Conservation (phyloP, 2,329 filamentous ascomycete species). For the Penicillium sp. region DNA sequence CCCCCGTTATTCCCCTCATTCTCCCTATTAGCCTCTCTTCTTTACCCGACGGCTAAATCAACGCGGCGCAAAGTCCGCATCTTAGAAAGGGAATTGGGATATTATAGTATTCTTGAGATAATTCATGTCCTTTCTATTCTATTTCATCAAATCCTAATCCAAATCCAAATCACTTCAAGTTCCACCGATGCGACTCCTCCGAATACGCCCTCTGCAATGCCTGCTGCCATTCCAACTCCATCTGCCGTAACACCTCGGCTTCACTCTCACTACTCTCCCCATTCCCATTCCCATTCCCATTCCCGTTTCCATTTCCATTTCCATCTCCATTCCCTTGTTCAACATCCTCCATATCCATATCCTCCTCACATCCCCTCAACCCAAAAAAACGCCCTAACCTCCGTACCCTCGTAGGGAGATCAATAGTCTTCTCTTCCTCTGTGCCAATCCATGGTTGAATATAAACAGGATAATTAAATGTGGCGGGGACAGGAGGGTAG, state of each 20-base stretch:
- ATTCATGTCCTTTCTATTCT: not conserved
- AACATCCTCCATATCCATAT: not conserved
- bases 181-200: slow-evolving; percentile 13
- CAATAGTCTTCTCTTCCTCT: slow-evolving; percentile 16
- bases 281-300: not conserved
- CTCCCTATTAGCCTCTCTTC: not conserved
- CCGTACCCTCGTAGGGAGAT: slow-evolving; percentile 38
- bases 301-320: not conserved
- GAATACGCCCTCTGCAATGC: slow-evolving; percentile 26
- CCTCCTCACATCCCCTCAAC: slow-evolving; percentile 33
- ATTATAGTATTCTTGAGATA: not conserved
- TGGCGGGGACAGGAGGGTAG: slow-evolving; percentile 32
- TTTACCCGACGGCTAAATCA: slow-evolving; percentile 9
- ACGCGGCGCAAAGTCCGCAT: not conserved
- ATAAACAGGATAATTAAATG: slow-evolving; percentile 34
- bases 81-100: not conserved
- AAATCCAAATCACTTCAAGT: slow-evolving; percentile 4
- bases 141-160: not conserved
- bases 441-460: slow-evolving; percentile 33
- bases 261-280: not conserved
- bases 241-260: slow-evolving; percentile 17
- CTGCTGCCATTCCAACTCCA: slow-evolving; percentile 32
- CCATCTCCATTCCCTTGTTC: not conserved
- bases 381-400: slow-evolving; percentile 47
- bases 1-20: not conserved